Evolutionary conservation across 2,329 filamentous ascomycete species (phyloP), one percentile per base, ranked within the genome.

Genomic region (Colletotrichum sp.): DNA sequence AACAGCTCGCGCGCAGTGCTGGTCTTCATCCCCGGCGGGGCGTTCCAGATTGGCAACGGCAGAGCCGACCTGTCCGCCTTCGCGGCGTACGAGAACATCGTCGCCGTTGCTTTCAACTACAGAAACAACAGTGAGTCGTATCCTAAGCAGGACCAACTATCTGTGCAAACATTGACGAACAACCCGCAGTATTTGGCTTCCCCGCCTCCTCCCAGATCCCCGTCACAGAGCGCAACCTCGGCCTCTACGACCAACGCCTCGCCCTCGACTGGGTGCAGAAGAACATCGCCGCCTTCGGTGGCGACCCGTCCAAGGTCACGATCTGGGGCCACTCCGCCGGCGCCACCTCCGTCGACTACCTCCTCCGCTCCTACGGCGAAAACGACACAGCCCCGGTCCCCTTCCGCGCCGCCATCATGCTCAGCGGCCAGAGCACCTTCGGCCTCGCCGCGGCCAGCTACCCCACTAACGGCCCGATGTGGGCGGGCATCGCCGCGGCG

Each of bases 291-390:
- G 79, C 78, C 4, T 84, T 84, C 18, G 83, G 83, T 1, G 81
- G 82, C 12, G 77, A 82, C 9, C 78, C 81, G 1, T 59, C 63
- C 1, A 80, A 81, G 15, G 77, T 85, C n/a, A 84, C 83, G 32
- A 80, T 84, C 18, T 77, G 79, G 7, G 83, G 83, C 8, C 80
- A 85, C 73, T 84, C 83, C 5, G 83, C 83, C 0, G 83, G 83
- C 0, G 80, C 82, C 36, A 65, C 10, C 77, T 71, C 76, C 1
- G 59, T 81, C 6, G 82, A 83, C 44, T 49, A 79, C 1, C 80
- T 81, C 34, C 62, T 81, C 52, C 79, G 80, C 59, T 69, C 73
- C 36, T 80, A 80, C 65, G 77, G 75, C 12, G 39, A 49, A 10
- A 26, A 62, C 10, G 30, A 34, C 28, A 16, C 59, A 6, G 5